Conservation (phyloP, 352 stramenopile species). For the Blastocystis hominis region DNA sequence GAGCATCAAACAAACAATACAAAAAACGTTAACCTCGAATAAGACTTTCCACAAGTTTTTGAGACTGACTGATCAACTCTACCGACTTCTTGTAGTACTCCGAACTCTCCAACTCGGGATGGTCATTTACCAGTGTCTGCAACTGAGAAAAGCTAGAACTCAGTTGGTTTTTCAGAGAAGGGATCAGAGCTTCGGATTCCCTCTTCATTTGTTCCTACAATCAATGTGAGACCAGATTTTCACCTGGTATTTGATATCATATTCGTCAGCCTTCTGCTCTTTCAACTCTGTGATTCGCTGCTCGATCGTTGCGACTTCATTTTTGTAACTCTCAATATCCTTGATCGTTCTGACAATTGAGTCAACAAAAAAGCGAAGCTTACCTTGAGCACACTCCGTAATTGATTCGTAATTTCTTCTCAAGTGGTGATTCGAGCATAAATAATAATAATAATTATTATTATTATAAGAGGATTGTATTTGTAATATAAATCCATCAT, state of each 20-base stretch:
- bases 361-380: neutral
- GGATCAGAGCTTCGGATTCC: neutral
- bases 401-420: constrained; percentile 13
- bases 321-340: neutral
- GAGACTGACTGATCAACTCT: neutral
- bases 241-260: constrained; percentile 34
- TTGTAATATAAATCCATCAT: no score
- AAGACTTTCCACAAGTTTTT: neutral
- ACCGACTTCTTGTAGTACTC: neutral
- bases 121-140: no score
- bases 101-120: no score
- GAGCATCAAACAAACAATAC: neutral
- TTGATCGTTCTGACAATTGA: neutral
- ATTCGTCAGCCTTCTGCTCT: neutral
- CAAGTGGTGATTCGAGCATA: neutral
- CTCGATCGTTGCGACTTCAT: neutral
- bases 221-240: neutral
- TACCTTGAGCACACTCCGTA: neutral
- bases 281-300: neutral
- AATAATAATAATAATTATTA: neutral
- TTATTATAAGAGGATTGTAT: no score
- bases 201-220: neutral
- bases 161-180: neutral
- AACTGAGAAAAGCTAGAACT: no score
- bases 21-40: neutral